phyloP scores from a whole-genome alignment of 352 stramenopile species.

The Globisporangium parvum region DNA sequence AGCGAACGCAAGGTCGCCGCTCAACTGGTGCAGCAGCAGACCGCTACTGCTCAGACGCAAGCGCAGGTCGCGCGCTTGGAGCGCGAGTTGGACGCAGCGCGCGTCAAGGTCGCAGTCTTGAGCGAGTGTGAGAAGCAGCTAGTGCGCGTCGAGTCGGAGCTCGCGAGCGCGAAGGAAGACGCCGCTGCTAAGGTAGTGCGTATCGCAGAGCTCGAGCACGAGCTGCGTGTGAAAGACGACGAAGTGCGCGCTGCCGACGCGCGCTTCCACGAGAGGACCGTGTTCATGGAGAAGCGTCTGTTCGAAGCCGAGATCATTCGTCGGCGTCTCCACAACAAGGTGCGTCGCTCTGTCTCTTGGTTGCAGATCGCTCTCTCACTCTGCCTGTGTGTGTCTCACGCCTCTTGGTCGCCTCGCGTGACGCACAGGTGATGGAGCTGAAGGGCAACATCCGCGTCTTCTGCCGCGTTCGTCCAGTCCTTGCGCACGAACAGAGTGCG shows the following conservation, averaged over 20 bases:
- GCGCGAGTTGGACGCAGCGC: slow-evolving; percentile 26
- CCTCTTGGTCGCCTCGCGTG: background rate
- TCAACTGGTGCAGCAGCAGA: slow-evolving; percentile 21
- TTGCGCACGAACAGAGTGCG: slow-evolving; percentile 51
- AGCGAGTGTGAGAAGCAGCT: slow-evolving; percentile 37
- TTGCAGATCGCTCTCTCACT: background rate
- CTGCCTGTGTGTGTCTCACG: background rate
- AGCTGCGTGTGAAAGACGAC: slow-evolving; percentile 21
- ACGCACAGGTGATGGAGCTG: slow-evolving; percentile 89
- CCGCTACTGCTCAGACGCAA: slow-evolving; percentile 19
- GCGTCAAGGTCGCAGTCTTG: slow-evolving; percentile 18
- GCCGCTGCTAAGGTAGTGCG: slow-evolving; percentile 24
- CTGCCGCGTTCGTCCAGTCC: slow-evolving; percentile 89
- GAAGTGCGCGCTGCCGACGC: slow-evolving; percentile 20
- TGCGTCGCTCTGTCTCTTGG: slow-evolving; percentile 8
- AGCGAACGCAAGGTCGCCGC: slow-evolving; percentile 29
- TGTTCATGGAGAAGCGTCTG: slow-evolving; percentile 38
- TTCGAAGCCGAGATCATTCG: slow-evolving; percentile 67
- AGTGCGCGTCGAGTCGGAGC: slow-evolving; percentile 24
- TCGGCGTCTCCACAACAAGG: slow-evolving; percentile 83
- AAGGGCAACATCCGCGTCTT: slow-evolving; percentile 97
- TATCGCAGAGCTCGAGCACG: slow-evolving; percentile 29
- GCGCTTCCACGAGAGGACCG: slow-evolving; percentile 23
- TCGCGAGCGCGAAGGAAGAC: slow-evolving; percentile 26
- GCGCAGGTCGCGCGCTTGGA: slow-evolving; percentile 27